Evolutionary conservation across 441 rosid genomes (phyloP), one percentile per base, ranked within the genome.

Genomic region (Viola pubescens): DNA sequence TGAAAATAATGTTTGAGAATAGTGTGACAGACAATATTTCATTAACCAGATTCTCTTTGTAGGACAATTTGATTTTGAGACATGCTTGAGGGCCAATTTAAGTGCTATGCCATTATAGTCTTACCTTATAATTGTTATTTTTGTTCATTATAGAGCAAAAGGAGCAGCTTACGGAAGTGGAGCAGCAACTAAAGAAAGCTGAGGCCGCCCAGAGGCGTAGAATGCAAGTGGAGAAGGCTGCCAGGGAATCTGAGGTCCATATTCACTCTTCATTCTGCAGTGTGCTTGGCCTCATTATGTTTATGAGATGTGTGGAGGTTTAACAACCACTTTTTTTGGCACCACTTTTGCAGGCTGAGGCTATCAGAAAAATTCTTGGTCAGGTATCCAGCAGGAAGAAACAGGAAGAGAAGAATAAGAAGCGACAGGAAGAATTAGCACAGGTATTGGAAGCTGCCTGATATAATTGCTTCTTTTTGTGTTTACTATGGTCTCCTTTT

Each of bases 151-250:
- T 76, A 90, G 98, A 78, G 75, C 88, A 82, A 76, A 87, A 82
- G 79, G 96, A 88, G 74, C 79, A 76, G 72, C 97, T 94, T 62
- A 14, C 96, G 14, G 97, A 84, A 42, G 70, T 78, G 46, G 97
- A 94, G 70, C 89, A 77, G 78, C 97, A 88, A 71, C 57, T 85
- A 45, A 89, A 89, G 81, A 94, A 88, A 70, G 71, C 87, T 0
- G 98, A 94, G 79, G 97, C 95, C 60, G 96, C 94, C 46, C 92
- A 94, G 77, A 84, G 87, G 66, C 87, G 99, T 10, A 81, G 88
- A 70, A 54, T 85, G 75, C 98, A 90, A 79, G 82, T 79, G 68
- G 95, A 90, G 73, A 94, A 94, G 78, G 95, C 95, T 69, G 86
- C 83, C 60, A 78, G 82, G 73, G 97, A 86, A 66, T 73, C 89